Conservation (phyloP, 345 rosid genomes). For the Firmiana major region DNA sequence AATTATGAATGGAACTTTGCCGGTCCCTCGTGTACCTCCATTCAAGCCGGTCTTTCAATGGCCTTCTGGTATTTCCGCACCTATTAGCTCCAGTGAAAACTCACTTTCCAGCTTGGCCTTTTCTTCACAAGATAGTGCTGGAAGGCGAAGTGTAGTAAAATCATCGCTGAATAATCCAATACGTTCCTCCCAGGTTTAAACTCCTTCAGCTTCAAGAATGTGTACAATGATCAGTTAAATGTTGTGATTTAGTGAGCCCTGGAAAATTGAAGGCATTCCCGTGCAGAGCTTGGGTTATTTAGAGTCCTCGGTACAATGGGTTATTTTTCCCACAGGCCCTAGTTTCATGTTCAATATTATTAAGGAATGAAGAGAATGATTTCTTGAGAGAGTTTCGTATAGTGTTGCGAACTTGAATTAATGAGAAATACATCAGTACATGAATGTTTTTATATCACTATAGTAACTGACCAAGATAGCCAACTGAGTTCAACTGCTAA, state of each 20-base stretch:
- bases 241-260: not conserved
- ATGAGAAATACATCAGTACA: too few relatives aligned
- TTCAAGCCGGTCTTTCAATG: conserved; percentile 48
- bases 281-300: not conserved
- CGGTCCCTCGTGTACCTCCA: conserved; percentile 34
- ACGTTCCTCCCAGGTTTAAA: not conserved
- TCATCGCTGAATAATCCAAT: not conserved
- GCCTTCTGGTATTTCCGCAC: conserved; percentile 18
- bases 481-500: too few relatives aligned
- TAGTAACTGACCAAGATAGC: too few relatives aligned
- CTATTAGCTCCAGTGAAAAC: not conserved
- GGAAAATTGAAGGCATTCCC: not conserved
- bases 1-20: conserved; percentile 31
- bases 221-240: not conserved
- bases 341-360: too few relatives aligned
- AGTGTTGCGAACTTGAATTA: too few relatives aligned
- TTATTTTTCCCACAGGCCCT: conserved; percentile 40
- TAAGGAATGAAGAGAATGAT: too few relatives aligned
- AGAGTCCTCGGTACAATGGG: conserved; percentile 30
- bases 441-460: too few relatives aligned
- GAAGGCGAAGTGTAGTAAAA: not conserved
- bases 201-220: not conserved
- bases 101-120: not conserved
- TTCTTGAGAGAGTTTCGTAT: too few relatives aligned
- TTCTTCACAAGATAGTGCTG: not conserved